phyloP scores from a whole-genome alignment of 108 stramenopile genomes.

The Hondaea fermentalgiana region DNA sequence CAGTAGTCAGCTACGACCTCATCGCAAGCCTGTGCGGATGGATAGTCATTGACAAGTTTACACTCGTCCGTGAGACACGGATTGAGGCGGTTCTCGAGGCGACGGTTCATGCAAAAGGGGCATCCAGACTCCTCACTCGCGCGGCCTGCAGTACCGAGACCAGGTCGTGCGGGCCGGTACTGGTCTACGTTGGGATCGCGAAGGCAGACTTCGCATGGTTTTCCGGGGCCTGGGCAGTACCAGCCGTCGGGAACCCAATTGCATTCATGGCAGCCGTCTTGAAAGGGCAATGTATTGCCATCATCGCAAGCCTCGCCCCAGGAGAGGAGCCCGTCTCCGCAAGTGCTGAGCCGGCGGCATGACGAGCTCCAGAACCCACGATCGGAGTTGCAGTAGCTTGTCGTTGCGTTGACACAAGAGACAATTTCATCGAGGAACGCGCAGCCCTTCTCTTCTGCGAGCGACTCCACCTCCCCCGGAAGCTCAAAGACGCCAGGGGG shows the following conservation, averaged over 20 bases:
- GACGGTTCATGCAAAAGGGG: not conserved
- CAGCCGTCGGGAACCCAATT: not conserved
- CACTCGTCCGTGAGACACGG: not conserved
- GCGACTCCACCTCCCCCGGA: not conserved
- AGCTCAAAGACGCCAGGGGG: not conserved
- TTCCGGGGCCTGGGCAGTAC: not conserved
- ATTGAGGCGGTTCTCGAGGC: not conserved
- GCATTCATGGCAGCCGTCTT: not conserved
- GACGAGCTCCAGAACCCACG: not conserved
- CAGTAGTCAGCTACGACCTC: not conserved
- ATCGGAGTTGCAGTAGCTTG: not conserved
- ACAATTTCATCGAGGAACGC: not conserved
- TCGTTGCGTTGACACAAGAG: not conserved
- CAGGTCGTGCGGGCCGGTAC: not conserved
- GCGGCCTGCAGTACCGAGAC: not conserved
- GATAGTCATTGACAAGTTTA: not conserved
- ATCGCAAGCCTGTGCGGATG: not conserved
- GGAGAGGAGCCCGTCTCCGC: not conserved
- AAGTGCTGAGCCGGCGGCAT: not conserved
- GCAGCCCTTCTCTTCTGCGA: not conserved
- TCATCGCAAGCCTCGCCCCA: slow-evolving; percentile 9
- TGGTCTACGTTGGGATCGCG: not conserved
- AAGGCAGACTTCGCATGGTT: not conserved
- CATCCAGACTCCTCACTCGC: not conserved
- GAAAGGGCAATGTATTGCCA: not conserved